Base-by-base conservation (phyloP, 768 basidiomycete genomes). In the Dentipellis sp. region DNA sequence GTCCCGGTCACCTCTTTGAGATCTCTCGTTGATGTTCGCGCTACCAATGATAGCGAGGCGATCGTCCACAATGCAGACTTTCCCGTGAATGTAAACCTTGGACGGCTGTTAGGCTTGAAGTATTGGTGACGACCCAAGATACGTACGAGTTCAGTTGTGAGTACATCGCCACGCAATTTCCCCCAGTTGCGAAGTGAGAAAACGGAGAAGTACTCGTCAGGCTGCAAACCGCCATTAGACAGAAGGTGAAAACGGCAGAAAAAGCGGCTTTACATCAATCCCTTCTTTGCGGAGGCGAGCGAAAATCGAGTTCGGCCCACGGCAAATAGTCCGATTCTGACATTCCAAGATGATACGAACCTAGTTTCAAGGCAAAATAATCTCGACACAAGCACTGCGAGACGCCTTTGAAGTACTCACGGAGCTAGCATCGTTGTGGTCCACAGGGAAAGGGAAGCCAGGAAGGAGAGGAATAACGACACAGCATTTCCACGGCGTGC, bases 1-100 rank as follows among this genome's bases (percentile, higher is more conserved):
- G 69, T 99, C 97, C 29, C 97, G 85, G 68, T 99, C 95, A 21
- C 97, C 97, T 29, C 92, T 79, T 66, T 91, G 91, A 12, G 92
- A 95, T 38, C 97, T 83, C 67, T 99, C 97, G 66, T 99, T 98
- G 74, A 99, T 93, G 68, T 97, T 98, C 16, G 95, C 95, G 54
- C 92, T 94, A 14, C 93, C 93, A 60, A 97, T 97, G 65, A 97
- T 93, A 35, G 82, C 93, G 56, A 94, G 74, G 53, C 97, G 84
- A 67, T 99, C 95, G 67, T 99, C 97, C 4, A 97, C 94, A 54
- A 98, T 84, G 63, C 86, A 86, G 17, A 76, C 80, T 74, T 93
- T 92, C 47, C 79, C 88, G 66, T 95, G 93, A 59, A 95, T 91
- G 70, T 97, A 94, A 19, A 95, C 84, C 83, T 88, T 59, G 10